phyloP scores from a whole-genome alignment of 164 flowering plant genomes.

The Chloranthus sessilifolius region DNA sequence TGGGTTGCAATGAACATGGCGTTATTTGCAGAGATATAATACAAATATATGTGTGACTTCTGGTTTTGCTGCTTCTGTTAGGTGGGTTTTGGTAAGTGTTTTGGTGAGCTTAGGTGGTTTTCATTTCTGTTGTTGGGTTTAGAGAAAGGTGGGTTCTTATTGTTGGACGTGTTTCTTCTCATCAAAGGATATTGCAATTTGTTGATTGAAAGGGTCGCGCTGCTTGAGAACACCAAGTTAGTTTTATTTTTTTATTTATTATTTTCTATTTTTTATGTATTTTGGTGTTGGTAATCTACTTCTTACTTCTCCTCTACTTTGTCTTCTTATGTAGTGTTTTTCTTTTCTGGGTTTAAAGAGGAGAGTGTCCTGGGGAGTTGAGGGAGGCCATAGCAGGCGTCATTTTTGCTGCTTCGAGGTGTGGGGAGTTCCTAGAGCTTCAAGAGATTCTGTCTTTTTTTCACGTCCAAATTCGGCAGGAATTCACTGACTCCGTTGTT shows the following conservation, averaged over 20 bases:
- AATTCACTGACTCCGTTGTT: constrained; percentile 52
- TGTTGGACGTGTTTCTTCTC: constrained; percentile 50
- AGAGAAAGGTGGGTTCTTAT: too few species aligned
- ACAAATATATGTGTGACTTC: too few species aligned
- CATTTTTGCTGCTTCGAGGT: constrained; percentile 69
- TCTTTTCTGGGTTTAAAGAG: too few species aligned
- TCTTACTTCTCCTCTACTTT: not conserved
- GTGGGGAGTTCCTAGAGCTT: constrained; percentile 87
- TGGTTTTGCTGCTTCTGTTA: too few species aligned
- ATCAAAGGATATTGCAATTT: constrained; percentile 50
- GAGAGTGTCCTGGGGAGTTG: constrained; percentile 78
- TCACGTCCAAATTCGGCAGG: constrained; percentile 66
- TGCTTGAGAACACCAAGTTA: constrained; percentile 35
- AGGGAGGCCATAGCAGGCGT: constrained; percentile 61
- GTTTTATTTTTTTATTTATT: not conserved
- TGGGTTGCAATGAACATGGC: too few species aligned
- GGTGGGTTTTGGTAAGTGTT: too few species aligned
- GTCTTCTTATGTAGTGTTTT: too few species aligned
- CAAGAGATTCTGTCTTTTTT: constrained; percentile 53
- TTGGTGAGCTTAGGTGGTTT: too few species aligned
- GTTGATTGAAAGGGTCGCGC: constrained; percentile 28
- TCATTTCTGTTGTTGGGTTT: too few species aligned
- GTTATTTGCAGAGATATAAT: too few species aligned
- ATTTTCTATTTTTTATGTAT: not conserved
- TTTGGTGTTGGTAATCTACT: not conserved